Evolutionary conservation across 768 basidiomycete genomes (phyloP).

Genomic region (Calocybe indica): DNA sequence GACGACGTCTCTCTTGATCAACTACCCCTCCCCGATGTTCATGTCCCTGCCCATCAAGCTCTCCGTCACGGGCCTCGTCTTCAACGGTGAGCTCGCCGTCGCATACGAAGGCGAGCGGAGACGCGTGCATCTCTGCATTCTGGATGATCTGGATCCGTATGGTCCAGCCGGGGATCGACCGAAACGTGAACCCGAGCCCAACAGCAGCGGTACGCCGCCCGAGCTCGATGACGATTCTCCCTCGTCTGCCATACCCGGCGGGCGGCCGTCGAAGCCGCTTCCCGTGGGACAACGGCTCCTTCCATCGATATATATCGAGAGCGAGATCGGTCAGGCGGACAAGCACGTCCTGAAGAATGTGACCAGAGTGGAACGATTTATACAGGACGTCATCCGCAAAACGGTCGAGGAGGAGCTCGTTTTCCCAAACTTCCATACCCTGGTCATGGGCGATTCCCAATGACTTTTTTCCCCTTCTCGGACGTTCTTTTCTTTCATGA

Average conservation of each 20-base stretch:
- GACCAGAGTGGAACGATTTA: slow-evolving; percentile 90
- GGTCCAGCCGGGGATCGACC: slow-evolving; percentile 57
- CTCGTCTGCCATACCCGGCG: slow-evolving; percentile 23
- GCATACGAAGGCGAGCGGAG: slow-evolving; percentile 84
- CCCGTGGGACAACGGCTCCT: slow-evolving; percentile 81
- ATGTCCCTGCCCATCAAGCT: slow-evolving; percentile 96
- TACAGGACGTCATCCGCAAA: slow-evolving; percentile 92
- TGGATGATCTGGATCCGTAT: slow-evolving; percentile 86
- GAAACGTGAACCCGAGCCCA: slow-evolving; percentile 34
- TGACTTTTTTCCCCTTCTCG: not conserved
- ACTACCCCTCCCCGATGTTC: slow-evolving; percentile 94
- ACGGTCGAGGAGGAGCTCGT: slow-evolving; percentile 94
- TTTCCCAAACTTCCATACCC: slow-evolving; percentile 92
- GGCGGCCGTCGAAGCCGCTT: slow-evolving; percentile 55
- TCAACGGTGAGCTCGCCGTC: slow-evolving; percentile 82
- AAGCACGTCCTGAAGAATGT: slow-evolving; percentile 96
- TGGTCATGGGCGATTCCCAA: slow-evolving; percentile 22
- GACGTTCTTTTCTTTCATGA: not conserved
- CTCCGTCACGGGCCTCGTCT: slow-evolving; percentile 83
- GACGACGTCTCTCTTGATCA: slow-evolving; percentile 89
- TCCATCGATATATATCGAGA: slow-evolving; percentile 87
- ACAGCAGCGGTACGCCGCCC: slow-evolving; percentile 46
- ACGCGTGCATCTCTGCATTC: slow-evolving; percentile 81
- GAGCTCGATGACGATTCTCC: slow-evolving; percentile 57
- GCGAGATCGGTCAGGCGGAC: slow-evolving; percentile 93